phyloP scores from a whole-genome alignment of 2,329 filamentous ascomycete species.

The Geoglossum cookeanum region DNA sequence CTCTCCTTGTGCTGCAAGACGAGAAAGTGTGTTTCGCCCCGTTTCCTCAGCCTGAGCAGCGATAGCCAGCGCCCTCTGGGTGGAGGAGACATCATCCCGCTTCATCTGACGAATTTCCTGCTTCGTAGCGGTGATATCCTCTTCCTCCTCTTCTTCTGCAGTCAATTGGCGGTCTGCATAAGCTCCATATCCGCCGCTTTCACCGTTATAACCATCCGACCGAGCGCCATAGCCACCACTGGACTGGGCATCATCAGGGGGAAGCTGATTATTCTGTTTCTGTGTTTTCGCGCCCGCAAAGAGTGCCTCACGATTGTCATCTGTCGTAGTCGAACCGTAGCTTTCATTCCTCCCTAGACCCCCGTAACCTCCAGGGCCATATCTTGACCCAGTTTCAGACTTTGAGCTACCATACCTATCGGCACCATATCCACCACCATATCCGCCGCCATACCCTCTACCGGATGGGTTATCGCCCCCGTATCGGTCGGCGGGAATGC shows the following conservation, averaged over 20 bases:
- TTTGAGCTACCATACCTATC: constrained; percentile 1
- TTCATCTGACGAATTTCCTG: constrained; percentile 59
- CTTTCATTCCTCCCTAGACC: constrained; percentile 28
- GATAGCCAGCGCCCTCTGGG: constrained; percentile 47
- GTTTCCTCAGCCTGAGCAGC: constrained; percentile 52
- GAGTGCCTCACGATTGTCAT: constrained; percentile 41
- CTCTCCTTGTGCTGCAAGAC: constrained; percentile 62
- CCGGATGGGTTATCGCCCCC: not conserved
- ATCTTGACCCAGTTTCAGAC: constrained; percentile 14
- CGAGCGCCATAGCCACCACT: constrained; percentile 13
- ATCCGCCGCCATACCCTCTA: not conserved
- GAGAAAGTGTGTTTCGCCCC: constrained; percentile 50
- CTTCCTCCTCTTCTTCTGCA: constrained; percentile 58
- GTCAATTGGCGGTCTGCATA: constrained; percentile 62
- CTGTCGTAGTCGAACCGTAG: constrained; percentile 22
- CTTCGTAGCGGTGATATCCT: constrained; percentile 53
- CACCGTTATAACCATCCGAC: constrained; percentile 17
- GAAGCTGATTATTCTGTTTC: constrained; percentile 23
- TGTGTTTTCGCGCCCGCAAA: constrained; percentile 39
- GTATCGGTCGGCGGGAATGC: not conserved
- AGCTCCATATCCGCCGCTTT: constrained; percentile 22
- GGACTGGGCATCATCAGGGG: constrained; percentile 9
- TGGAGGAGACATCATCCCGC: constrained; percentile 55
- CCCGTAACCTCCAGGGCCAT: constrained; percentile 40
- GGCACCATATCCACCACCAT: not conserved